Evolutionary conservation across 129 eudicot species (phyloP).

Genomic region (Erigeron canadensis): DNA sequence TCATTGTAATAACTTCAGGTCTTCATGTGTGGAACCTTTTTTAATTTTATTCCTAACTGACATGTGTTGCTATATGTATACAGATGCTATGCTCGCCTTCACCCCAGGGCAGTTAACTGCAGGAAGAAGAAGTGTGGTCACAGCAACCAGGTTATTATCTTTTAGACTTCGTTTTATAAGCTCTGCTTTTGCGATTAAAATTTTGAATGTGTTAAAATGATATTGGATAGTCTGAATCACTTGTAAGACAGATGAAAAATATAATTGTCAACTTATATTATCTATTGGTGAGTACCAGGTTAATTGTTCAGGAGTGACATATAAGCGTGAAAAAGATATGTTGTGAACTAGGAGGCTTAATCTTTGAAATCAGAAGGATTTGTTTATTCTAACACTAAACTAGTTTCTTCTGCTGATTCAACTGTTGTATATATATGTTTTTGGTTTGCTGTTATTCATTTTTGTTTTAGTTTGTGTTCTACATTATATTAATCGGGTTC

Average conservation of each 20-base stretch:
- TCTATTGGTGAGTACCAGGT: too few relatives aligned
- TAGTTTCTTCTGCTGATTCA: background rate
- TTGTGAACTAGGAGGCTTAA: too few relatives aligned
- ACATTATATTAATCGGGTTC: background rate
- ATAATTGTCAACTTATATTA: too few relatives aligned
- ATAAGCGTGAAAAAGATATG: too few relatives aligned
- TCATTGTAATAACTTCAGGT: background rate
- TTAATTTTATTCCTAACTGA: background rate
- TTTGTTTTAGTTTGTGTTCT: background rate
- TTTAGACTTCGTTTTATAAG: background rate
- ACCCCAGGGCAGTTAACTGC: slow-evolving; percentile 46
- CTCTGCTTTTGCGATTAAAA: background rate
- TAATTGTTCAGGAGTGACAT: too few relatives aligned
- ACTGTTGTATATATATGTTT: background rate
- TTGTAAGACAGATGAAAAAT: too few relatives aligned
- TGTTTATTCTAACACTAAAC: too few relatives aligned
- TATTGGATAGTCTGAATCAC: too few relatives aligned
- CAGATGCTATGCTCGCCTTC: slow-evolving; percentile 52
- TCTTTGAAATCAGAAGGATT: too few relatives aligned
- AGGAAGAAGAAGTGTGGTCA: slow-evolving; percentile 53
- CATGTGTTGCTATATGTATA: background rate
- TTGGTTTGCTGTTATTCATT: background rate
- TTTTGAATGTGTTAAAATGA: background rate
- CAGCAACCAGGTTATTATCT: slow-evolving; percentile 36
- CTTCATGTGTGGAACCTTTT: too few relatives aligned